Evolutionary conservation across 2,329 filamentous ascomycete species (phyloP), one percentile per base, ranked within the genome.

Genomic region (Orbilia quercus): DNA sequence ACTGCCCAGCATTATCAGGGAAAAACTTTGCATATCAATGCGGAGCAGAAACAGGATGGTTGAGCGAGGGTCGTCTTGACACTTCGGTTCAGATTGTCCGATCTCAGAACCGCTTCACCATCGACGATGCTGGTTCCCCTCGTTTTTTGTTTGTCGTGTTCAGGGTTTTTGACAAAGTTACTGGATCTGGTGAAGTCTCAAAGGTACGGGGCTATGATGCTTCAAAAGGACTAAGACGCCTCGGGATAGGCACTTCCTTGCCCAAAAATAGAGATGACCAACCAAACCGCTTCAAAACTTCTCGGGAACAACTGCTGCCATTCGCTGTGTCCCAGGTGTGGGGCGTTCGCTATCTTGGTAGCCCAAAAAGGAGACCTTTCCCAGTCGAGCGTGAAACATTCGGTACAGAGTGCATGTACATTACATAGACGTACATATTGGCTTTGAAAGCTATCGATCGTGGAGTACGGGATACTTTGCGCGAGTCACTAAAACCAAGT

Each of bases 201-300:
- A n/a, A 25, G 31, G 25, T 44, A 44, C 14, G 40, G 23, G 47
- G 53, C 28, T 57, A 28, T 65, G 38, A 45, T 47, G 48, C 42
- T 45, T 9, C n/a, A 20, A 22, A 45, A 4, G 22, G 28, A 40
- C 63, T 42, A 38, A 23, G 20, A 63, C 36, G 31, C 22, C 53
- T 25, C 18, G 34, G n/a, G 57, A 58, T 44, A 58, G 59, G 42
- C 67, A 44, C 59, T 60, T 60, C 60, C 54, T 54, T 66, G 48
- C 42, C 67, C 69, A 66, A 73, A 73, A 73, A 73, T 73, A 73
- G 69, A 55, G 60, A 60, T 57, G 54, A 36, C 36, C 54, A 59
- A 59, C 54, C 54, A 34, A 25, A 65, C 22, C 25, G 28, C 11
- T 28, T 57, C 53, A 36, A 36, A 23, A 9, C 28, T 1, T 18